Percentiles rank a stretch among this genome's conserved stretches.
These are phyloP conservation scores for Didymella lethalis DNA, from an alignment of 2,329 filamentous ascomycete species.

Conservation along the genomic window DNA sequence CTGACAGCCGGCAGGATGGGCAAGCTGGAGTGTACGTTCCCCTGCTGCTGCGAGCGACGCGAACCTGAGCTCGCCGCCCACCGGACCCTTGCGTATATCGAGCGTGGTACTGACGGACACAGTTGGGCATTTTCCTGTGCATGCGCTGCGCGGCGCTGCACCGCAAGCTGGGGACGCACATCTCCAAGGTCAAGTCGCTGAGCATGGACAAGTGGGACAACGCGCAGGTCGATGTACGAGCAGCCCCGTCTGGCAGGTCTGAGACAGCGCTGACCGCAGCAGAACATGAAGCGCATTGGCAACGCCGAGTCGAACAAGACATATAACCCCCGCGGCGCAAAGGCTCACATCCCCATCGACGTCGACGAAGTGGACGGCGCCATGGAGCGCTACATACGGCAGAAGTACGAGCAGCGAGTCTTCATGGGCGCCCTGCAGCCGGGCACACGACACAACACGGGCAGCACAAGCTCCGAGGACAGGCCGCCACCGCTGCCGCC, in stretches of 20 bases:
- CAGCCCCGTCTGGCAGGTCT: background rate
- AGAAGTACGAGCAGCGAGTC: slow-evolving; percentile 82
- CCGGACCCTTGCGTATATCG: background rate
- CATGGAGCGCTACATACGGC: slow-evolving; percentile 93
- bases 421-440: slow-evolving; percentile 54
- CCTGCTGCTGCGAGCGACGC: background rate
- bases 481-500: slow-evolving; percentile 66
- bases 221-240: slow-evolving; percentile 90
- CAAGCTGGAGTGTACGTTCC: slow-evolving; percentile 86
- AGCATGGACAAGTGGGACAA: slow-evolving; percentile 98
- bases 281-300: slow-evolving; percentile 95
- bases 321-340: slow-evolving; percentile 86
- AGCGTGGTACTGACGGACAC: slow-evolving; percentile 29
- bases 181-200: slow-evolving; percentile 97
- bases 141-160: slow-evolving; percentile 97
- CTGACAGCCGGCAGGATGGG: slow-evolving; percentile 74
- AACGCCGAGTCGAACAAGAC: slow-evolving; percentile 85
- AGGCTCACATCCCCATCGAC: slow-evolving; percentile 85
- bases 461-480: slow-evolving; percentile 64
- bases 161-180: slow-evolving; percentile 95
- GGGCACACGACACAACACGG: slow-evolving; percentile 62
- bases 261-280: slow-evolving; percentile 25
- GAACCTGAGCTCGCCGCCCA: slow-evolving; percentile 14
- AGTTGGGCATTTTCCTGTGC: slow-evolving; percentile 95
- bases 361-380: slow-evolving; percentile 90